Base-by-base conservation (phyloP, 78 protist genomes). In the Goniomonas avonlea region DNA sequence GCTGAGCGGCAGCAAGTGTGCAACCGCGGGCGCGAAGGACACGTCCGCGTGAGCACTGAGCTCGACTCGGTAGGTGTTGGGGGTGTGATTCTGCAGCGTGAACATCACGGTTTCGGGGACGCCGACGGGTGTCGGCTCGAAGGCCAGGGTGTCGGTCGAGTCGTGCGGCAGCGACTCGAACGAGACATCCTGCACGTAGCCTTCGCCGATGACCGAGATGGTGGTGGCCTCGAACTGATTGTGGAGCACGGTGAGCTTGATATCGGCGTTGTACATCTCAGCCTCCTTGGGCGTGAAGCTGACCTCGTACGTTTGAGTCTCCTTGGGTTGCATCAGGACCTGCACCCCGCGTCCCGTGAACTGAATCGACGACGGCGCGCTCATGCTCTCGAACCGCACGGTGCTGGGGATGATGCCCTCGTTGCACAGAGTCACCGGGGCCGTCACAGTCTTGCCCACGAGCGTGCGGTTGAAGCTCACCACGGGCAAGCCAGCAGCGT, bases 221-320 rank as follows among this genome's bases (percentile, higher is more conserved):
- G 1, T 9, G 17, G 39, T 31, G 50, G 66, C 70, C 73, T 84
- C 94, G 65, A 66, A 90, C 13, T 15, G 20, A 80, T 90, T 90
- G 34, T 82, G 21, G 21, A 0, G 13, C 15, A 85, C 84, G 15
- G 21, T 0, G 68, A 89, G 13, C 63, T 0, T 0, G 39, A 86
- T 0, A 38, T 25, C 32, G 32, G 23, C 45, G 29, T 0, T 0
- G 35, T 31, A 18, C 59, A 8, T 45, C 39, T 40, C 63, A 31
- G 27, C 38, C 34, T 7, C 66, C n/a, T 11, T 9, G 37, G 89
- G 89, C 35, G 4, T 0, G 76, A 47, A 81, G 9, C 4, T 0
- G 3, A 71, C 85, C 40, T 75, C 71, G 13, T 65, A n/a, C 38
- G 35, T 29, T 8, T n/a, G 31, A 50, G 1, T 21, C 43, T 53